phyloP scores from a whole-genome alignment of 176 grass and related monocot genomes.

The Oryza meyeriana region DNA sequence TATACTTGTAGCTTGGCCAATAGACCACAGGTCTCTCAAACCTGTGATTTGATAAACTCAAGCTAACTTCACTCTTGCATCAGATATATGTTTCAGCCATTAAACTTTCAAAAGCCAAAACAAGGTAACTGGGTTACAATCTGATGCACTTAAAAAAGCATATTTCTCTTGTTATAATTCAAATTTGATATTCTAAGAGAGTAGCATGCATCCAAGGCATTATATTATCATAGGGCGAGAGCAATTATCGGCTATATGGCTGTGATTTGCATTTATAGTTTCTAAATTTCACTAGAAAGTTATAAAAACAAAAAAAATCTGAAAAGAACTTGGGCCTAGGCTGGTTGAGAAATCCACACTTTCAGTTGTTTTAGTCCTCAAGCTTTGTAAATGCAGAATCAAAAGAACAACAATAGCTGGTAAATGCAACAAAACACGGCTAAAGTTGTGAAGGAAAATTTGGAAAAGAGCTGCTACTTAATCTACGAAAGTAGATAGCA shows the following conservation, averaged over 20 bases:
- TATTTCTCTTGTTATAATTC: background rate
- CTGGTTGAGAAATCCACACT: background rate
- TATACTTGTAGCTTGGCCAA: conserved; percentile 55
- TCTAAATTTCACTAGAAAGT: conserved; percentile 3
- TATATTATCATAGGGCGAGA: background rate
- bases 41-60: conserved; percentile 74
- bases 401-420: background rate
- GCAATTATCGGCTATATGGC: background rate
- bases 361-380: background rate
- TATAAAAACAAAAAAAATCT: background rate
- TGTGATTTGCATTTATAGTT: conserved; percentile 4
- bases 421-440: background rate
- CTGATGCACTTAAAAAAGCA: conserved; percentile 34
- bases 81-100: conserved; percentile 51
- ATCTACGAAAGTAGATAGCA: conserved; percentile 3
- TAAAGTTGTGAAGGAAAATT: background rate
- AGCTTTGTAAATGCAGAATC: background rate
- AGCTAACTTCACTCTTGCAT: conserved; percentile 66
- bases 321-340: background rate
- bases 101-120: conserved; percentile 49
- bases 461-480: background rate
- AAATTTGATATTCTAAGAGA: background rate
- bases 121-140: conserved; percentile 48
- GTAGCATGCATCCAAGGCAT: background rate
- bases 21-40: conserved; percentile 78